These are phyloP conservation scores for Lactarius vividus DNA, from an alignment of 768 basidiomycete species.

Conservation along the genomic window DNA sequence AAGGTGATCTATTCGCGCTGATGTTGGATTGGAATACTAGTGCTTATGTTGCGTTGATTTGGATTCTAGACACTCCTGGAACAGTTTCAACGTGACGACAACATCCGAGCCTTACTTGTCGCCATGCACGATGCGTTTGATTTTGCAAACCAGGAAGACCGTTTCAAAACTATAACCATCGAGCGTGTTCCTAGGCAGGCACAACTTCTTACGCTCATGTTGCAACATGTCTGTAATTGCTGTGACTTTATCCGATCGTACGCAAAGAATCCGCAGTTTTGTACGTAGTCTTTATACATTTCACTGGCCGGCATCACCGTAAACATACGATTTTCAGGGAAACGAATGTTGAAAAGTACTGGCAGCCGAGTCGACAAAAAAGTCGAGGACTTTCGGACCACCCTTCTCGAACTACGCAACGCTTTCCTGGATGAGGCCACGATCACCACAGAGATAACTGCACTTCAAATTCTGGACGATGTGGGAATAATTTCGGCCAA, in stretches of 20 bases:
- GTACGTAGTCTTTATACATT: neutral
- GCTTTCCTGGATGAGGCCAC: neutral
- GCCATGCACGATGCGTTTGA: neutral
- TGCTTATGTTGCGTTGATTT: neutral
- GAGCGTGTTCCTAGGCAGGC: too few species aligned
- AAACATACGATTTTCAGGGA: too few species aligned
- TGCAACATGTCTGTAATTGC: too few species aligned
- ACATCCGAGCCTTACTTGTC: neutral
- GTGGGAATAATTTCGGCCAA: neutral
- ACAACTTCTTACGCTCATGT: too few species aligned
- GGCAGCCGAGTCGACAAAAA: too few species aligned
- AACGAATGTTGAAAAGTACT: too few species aligned
- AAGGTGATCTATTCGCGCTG: neutral
- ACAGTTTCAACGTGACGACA: neutral
- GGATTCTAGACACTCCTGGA: neutral
- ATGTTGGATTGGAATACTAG: neutral
- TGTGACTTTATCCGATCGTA: too few species aligned
- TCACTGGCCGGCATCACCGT: too few species aligned
- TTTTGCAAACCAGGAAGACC: neutral
- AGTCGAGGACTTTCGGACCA: too few species aligned
- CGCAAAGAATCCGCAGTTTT: neutral
- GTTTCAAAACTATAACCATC: too few species aligned
- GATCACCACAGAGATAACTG: too few species aligned
- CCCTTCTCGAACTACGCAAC: neutral
- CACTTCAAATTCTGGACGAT: too few species aligned